Evolutionary conservation across 352 stramenopile species (phyloP).

Genomic region (Phytopythium delawarense): DNA sequence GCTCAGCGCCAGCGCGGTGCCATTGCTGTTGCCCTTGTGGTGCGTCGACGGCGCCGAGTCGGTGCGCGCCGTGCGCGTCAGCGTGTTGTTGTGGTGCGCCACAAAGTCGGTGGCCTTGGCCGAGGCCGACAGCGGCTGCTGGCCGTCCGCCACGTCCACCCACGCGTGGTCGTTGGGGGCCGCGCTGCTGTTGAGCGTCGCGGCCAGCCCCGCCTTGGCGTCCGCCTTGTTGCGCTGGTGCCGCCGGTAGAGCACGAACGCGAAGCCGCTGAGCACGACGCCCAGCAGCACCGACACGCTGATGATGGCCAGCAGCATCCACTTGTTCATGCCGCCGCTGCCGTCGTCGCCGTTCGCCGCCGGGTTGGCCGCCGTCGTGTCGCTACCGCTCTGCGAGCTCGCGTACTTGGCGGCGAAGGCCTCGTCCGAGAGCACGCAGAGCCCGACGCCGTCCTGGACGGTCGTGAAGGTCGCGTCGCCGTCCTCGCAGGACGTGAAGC

Average conservation of each 20-base stretch:
- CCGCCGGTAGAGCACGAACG: slow-evolving; percentile 6
- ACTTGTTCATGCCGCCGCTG: slow-evolving; percentile 24
- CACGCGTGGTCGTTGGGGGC: neutral
- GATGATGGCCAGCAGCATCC: slow-evolving; percentile 39
- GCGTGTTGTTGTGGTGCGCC: slow-evolving; percentile 3
- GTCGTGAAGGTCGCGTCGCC: slow-evolving; percentile 8
- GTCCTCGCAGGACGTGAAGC: slow-evolving; percentile 21
- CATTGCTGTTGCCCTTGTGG: neutral
- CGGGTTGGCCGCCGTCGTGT: neutral
- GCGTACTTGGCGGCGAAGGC: slow-evolving; percentile 27
- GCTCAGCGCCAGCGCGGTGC: neutral
- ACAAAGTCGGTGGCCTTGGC: slow-evolving; percentile 5
- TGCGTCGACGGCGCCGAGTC: slow-evolving; percentile 4
- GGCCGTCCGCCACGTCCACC: neutral
- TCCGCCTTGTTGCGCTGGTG: slow-evolving; percentile 5
- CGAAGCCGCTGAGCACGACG: slow-evolving; percentile 5
- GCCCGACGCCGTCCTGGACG: slow-evolving; percentile 19
- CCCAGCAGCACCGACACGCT: slow-evolving; percentile 7
- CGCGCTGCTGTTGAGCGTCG: slow-evolving; percentile 2
- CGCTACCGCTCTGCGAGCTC: slow-evolving; percentile 3
- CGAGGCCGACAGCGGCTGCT: neutral
- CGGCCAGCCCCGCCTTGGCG: neutral
- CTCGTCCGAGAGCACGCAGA: slow-evolving; percentile 28
- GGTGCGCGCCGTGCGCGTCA: slow-evolving; percentile 6
- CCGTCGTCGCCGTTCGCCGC: neutral